A percentile compares a stretch with the other conserved stretches of the same genome.
phyloP scores from a whole-genome alignment of 192 early-diverging fungal species.

The Umbelopsis sp. region DNA sequence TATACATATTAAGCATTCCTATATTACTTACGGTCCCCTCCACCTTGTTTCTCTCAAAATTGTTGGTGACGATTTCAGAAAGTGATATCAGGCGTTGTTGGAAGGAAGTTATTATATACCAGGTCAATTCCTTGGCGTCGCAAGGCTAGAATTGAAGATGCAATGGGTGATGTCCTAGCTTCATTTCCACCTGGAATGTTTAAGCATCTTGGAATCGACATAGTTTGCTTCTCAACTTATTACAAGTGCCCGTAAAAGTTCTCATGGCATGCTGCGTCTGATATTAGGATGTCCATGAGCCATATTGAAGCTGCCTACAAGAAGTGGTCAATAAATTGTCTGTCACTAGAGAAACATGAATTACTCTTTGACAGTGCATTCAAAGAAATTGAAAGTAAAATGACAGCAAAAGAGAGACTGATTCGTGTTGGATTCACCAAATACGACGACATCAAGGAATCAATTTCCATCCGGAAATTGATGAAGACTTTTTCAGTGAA shows the following conservation, averaged over 20 bases:
- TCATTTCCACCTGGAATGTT: background rate
- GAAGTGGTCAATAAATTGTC: background rate
- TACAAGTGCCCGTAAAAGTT: background rate
- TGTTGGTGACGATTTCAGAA: background rate
- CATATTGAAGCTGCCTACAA: constrained; percentile 2
- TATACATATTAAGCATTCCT: background rate
- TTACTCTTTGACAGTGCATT: constrained; percentile 1
- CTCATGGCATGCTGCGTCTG: background rate
- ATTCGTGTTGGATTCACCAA: background rate
- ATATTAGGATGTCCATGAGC: background rate
- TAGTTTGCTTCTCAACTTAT: background rate
- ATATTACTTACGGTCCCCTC: no score
- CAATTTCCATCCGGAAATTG: background rate
- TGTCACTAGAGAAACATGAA: background rate
- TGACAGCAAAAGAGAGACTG: background rate
- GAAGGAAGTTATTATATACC: constrained; percentile 12
- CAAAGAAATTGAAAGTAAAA: background rate
- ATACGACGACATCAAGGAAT: background rate
- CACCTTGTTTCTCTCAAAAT: background rate
- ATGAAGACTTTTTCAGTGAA: background rate
- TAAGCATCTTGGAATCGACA: background rate
- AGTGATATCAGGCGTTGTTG: background rate
- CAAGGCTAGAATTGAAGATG: background rate
- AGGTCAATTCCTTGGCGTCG: background rate
- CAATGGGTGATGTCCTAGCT: background rate